These are phyloP conservation scores for Leccinum pellstonianum DNA, from an alignment of 768 basidiomycete species.

Conservation along the genomic window DNA sequence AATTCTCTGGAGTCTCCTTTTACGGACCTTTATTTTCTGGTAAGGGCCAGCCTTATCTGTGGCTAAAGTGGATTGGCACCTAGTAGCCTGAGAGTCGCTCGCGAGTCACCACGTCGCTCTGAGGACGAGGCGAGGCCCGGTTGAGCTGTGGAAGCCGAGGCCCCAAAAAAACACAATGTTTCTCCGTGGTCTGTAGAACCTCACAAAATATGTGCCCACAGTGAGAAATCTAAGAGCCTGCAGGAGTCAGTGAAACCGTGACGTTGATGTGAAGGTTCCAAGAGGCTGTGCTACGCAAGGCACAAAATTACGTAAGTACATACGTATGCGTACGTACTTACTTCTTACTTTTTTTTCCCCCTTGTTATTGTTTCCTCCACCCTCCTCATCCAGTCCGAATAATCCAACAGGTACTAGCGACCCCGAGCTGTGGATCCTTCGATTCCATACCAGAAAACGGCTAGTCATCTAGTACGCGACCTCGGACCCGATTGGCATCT, in stretches of 20 bases:
- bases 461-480: not conserved
- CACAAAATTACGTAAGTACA: not conserved
- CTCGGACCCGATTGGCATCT: not conserved
- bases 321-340: too few species aligned
- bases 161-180: not conserved
- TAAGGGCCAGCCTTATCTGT: too few species aligned
- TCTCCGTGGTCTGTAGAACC: not conserved
- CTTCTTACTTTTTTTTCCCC: not conserved
- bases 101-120: not conserved
- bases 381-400: too few species aligned
- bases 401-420: too few species aligned
- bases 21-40: not conserved
- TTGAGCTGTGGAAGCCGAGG: not conserved
- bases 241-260: not conserved
- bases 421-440: too few species aligned
- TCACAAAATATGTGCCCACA: not conserved
- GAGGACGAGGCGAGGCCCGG: not conserved
- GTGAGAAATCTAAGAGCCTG: not conserved
- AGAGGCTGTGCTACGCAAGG: not conserved
- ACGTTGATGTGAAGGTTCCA: not conserved
- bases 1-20: not conserved
- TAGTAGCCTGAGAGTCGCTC: too few species aligned
- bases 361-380: not conserved
- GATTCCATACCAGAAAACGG: not conserved
- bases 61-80: not conserved